Conservation (phyloP, 768 basidiomycete genomes). For the Suillus americanus region DNA sequence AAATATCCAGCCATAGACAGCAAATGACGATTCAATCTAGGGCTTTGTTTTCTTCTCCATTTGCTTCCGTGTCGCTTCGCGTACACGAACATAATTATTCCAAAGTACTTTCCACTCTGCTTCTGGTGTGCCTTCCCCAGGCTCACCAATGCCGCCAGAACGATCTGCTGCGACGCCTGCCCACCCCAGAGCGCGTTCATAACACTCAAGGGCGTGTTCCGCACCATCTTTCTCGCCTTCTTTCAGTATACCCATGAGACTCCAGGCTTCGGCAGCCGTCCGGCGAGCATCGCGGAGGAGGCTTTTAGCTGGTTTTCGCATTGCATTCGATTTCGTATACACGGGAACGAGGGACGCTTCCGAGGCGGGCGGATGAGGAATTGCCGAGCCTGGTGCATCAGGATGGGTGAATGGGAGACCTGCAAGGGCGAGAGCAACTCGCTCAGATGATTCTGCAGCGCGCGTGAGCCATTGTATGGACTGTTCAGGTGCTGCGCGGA, state of each 20-base stretch:
- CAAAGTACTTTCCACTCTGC: constrained; percentile 61
- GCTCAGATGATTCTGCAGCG: constrained; percentile 69
- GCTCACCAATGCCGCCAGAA: constrained; percentile 35
- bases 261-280: constrained; percentile 76
- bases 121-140: constrained; percentile 55
- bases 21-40: background rate
- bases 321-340: constrained; percentile 47
- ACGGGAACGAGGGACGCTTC: constrained; percentile 40
- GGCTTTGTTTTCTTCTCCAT: constrained; percentile 1
- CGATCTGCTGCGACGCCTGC: constrained; percentile 46
- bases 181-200: constrained; percentile 70
- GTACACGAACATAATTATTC: constrained; percentile 59
- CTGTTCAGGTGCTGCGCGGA: constrained; percentile 36
- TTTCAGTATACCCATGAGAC: constrained; percentile 65
- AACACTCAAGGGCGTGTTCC: constrained; percentile 55
- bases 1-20: background rate
- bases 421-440: constrained; percentile 55
- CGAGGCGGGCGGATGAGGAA: constrained; percentile 38
- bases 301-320: constrained; percentile 53
- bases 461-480: constrained; percentile 57
- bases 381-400: constrained; percentile 33
- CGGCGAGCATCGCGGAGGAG: constrained; percentile 69
- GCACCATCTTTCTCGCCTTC: constrained; percentile 38
- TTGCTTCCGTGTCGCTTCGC: constrained; percentile 23
- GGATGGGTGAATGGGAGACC: constrained; percentile 38